These are phyloP conservation scores for Rhododendron kiyosumense DNA, from an alignment of 148 eudicot genomes.

Conservation along the genomic window DNA sequence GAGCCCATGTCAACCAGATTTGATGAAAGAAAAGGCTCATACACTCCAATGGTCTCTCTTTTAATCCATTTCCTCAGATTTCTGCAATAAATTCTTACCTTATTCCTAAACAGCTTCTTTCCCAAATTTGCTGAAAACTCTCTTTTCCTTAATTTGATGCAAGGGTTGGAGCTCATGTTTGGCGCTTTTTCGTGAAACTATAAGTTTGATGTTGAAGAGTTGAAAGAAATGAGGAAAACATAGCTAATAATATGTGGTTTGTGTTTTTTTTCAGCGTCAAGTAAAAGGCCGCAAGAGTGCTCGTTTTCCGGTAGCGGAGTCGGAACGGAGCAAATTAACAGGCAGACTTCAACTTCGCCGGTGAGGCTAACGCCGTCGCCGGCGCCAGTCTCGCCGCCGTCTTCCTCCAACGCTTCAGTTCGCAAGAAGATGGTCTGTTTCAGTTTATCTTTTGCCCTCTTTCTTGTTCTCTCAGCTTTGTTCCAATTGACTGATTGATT, in stretches of 20 bases:
- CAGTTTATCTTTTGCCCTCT: background rate
- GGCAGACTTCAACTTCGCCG: background rate
- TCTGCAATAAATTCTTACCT: background rate
- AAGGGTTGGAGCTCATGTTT: background rate
- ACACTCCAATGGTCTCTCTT: background rate
- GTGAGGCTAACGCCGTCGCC: constrained; percentile 20
- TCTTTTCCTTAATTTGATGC: background rate
- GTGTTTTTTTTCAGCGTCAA: constrained; percentile 40
- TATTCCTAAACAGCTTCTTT: background rate
- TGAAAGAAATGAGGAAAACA: background rate
- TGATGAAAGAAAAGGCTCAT: background rate
- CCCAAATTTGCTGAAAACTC: background rate
- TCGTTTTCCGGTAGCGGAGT: constrained; percentile 34
- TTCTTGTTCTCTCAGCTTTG: background rate
- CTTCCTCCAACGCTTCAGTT: constrained; percentile 57
- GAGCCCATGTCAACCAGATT: background rate
- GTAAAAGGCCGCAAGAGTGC: constrained; percentile 72
- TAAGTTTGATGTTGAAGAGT: background rate
- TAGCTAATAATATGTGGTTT: background rate
- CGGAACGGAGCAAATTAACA: background rate
- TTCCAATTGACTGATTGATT: constrained; percentile 7
- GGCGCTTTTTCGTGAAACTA: background rate
- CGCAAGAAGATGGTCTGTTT: constrained; percentile 74
- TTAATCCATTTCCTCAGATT: background rate
- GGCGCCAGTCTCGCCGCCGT: constrained; percentile 74